phyloP scores from a whole-genome alignment of 2,329 filamentous ascomycete genomes.

The Botryosphaeria dothidea region DNA sequence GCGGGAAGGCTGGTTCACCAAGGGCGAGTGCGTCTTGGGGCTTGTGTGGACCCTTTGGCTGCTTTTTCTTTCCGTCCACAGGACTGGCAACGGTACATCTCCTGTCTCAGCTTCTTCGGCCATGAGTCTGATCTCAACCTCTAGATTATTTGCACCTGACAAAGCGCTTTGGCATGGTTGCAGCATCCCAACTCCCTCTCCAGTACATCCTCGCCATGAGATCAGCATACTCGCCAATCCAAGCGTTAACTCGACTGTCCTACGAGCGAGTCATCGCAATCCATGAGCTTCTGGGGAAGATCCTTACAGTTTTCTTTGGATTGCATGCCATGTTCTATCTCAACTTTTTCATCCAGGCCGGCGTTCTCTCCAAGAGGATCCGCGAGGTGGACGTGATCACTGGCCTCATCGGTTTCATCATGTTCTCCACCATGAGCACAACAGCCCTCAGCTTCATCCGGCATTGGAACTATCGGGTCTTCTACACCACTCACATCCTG shows the following conservation, averaged over 20 bases:
- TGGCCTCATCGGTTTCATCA: slow-evolving; percentile 51
- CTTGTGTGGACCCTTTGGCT: slow-evolving; percentile 55
- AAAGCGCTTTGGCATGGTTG: slow-evolving; percentile 62
- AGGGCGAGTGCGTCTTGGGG: slow-evolving; percentile 52
- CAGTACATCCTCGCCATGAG: slow-evolving; percentile 59
- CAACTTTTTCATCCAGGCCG: slow-evolving; percentile 56
- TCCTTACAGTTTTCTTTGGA: slow-evolving; percentile 53
- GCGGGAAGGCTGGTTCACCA: slow-evolving; percentile 49
- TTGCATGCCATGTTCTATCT: slow-evolving; percentile 58
- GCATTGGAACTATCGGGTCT: slow-evolving; percentile 51
- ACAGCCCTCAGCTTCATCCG: slow-evolving; percentile 52
- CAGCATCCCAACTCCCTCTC: slow-evolving; percentile 58
- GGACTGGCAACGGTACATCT: slow-evolving; percentile 54
- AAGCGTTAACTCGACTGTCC: slow-evolving; percentile 53
- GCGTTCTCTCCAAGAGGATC: slow-evolving; percentile 55
- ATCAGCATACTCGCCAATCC: slow-evolving; percentile 52
- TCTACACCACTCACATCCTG: slow-evolving; percentile 55
- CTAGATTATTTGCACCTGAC: slow-evolving; percentile 65
- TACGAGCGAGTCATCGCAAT: slow-evolving; percentile 50
- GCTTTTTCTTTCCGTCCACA: slow-evolving; percentile 49
- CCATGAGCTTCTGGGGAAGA: slow-evolving; percentile 61
- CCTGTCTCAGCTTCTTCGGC: background rate
- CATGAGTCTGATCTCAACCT: background rate
- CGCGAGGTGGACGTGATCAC: slow-evolving; percentile 59
- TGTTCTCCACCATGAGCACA: slow-evolving; percentile 48